Evolutionary conservation across 441 rosid genomes (phyloP).

Genomic region (Erodium moschatum): DNA sequence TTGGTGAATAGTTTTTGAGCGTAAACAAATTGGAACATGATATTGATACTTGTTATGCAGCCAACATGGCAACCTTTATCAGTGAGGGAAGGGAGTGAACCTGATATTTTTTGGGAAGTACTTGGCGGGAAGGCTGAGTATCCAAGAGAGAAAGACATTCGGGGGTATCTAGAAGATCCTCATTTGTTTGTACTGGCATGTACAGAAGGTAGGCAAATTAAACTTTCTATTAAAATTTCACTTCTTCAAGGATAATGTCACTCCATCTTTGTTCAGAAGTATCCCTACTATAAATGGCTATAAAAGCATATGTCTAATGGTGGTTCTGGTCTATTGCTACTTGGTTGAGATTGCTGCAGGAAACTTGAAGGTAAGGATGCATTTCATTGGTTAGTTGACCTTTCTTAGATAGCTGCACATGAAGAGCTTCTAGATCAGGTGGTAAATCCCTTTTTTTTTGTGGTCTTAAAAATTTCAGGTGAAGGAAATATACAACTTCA

Average conservation of each 20-base stretch:
- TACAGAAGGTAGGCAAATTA: slow-evolving; percentile 45
- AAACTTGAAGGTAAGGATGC: slow-evolving; percentile 45
- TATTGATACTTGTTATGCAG: slow-evolving; percentile 31
- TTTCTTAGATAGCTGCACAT: not conserved
- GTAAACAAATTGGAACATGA: not conserved
- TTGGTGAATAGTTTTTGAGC: not conserved
- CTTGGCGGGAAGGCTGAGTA: slow-evolving; percentile 84
- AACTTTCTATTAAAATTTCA: slow-evolving; percentile 21
- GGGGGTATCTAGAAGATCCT: slow-evolving; percentile 49
- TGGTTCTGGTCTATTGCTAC: slow-evolving; percentile 31
- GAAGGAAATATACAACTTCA: slow-evolving; percentile 73
- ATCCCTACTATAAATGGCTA: slow-evolving; percentile 31
- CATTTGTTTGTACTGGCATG: slow-evolving; percentile 44
- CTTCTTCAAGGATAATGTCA: slow-evolving; percentile 30
- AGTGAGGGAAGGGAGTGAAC: slow-evolving; percentile 78
- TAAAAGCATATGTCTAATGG: slow-evolving; percentile 30
- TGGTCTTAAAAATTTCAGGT: slow-evolving; percentile 36
- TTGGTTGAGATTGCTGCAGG: slow-evolving; percentile 38
- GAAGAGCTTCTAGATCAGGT: not conserved
- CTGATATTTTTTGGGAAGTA: slow-evolving; percentile 73
- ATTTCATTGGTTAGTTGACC: too few species aligned
- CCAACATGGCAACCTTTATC: slow-evolving; percentile 67
- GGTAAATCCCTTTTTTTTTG: not conserved
- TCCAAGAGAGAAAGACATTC: slow-evolving; percentile 49
- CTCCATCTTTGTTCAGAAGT: slow-evolving; percentile 38